Base-by-base conservation (phyloP, 176 grass and related monocot species). In the Aechmea fasciata region DNA sequence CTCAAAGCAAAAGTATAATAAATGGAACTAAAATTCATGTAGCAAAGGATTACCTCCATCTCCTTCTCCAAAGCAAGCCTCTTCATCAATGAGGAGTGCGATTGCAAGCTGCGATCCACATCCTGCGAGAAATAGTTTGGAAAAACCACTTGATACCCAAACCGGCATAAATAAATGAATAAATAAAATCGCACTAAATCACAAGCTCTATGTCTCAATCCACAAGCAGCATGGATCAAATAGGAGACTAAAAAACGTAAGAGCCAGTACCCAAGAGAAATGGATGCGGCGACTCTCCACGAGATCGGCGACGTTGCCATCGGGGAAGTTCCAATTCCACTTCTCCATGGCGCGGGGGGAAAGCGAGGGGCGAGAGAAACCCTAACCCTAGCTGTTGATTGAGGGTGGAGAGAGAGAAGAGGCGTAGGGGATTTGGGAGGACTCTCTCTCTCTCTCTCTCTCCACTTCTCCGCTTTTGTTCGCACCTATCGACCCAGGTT, bases 31-130 rank as follows among this genome's bases (percentile, higher is more conserved):
- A 63, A 5, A 19, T 10, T 71, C 68, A 74, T n/a, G 64, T 2
- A 22, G 20, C 3, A 14, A 64, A 5, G 51, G 83, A 61, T 62
- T 75, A 93, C 94, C 94, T 84, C 80, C 83, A 99, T 78, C 69
- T 93, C 86, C 75, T 81, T 84, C 64, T 99, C 94, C 69, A 99
- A 75, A 55, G 82, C 87, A 78, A 99, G 89, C 72, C 78, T 87
- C 70, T 83, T 76, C 57, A 99, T 77, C 63, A 93, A 74, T 74
- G 94, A 99, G 51, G 90, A 99, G 85, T 99, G 94, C 18, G 80
- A 87, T 66, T 93, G 87, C 50, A 85, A n/a, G 64, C 67, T 93
- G 52, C 65, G 76, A 52, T 75, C 87, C 47, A 79, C 79, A 48
- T 85, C 84, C 94, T 99, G 72, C 11, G 59, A 74, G 74, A 52